Conservation (phyloP, 352 stramenopile genomes). For the Pythium coloratum region DNA sequence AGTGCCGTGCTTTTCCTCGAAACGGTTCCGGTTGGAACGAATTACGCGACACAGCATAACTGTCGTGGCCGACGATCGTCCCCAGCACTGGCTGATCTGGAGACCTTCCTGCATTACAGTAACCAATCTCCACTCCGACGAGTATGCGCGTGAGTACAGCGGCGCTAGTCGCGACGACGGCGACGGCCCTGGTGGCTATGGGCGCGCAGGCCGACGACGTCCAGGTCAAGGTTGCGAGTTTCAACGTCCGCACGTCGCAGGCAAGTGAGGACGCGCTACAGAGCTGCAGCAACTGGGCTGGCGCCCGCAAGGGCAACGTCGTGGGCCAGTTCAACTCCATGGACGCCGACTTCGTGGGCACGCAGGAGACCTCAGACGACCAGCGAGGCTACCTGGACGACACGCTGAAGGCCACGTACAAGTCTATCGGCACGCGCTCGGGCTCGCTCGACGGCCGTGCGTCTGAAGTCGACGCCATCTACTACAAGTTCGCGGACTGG, state of each 20-base stretch:
- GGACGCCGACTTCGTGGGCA: conserved; percentile 71
- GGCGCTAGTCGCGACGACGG: conserved; percentile 20
- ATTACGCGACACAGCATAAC: neutral
- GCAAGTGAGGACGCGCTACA: conserved; percentile 40
- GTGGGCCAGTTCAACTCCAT: conserved; percentile 53
- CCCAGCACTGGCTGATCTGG: neutral
- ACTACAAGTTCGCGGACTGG: conserved; percentile 65
- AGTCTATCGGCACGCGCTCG: conserved; percentile 55
- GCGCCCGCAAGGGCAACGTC: conserved; percentile 65
- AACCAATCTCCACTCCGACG: neutral
- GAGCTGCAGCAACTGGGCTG: conserved; percentile 64
- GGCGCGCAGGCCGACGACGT: conserved; percentile 40
- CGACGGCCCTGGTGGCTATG: conserved; percentile 17
- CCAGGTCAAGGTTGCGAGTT: conserved; percentile 65
- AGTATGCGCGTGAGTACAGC: conserved; percentile 14
- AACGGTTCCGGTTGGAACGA: neutral
- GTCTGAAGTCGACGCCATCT: conserved; percentile 61
- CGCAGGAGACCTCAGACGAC: conserved; percentile 77
- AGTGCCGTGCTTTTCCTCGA: neutral
- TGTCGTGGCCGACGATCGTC: neutral
- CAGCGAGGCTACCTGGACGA: conserved; percentile 66
- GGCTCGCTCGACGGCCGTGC: conserved; percentile 64
- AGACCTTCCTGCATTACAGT: too few relatives aligned
- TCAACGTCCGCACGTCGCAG: conserved; percentile 78
- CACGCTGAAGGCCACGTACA: conserved; percentile 52